Evolutionary conservation across 257 asterid genomes (phyloP), one percentile per base, ranked within the genome.

Genomic region (Petunia axillaris): DNA sequence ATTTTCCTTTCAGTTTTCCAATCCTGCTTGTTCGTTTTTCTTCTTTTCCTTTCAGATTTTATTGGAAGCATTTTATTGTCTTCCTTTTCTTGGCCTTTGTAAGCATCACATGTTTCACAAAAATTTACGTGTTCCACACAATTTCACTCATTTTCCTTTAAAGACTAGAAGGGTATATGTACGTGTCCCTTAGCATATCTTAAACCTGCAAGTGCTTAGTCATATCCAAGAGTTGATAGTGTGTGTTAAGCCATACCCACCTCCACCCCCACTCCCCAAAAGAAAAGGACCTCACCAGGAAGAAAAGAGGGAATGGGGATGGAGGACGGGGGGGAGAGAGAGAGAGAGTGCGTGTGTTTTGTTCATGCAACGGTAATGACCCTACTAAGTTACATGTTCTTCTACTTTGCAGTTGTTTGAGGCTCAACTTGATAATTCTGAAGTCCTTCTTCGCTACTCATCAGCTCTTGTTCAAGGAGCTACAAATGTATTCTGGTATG

Each of bases 401-500:
- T 85, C 68, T 84, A 73, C 81, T 59, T 79, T 89, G 86, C 90
- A 94, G 99, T 85, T 94, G 76, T 96, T 96, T 79, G 97, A 94
- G 89, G 90, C 88, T 84, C 89, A 92, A 75, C 92, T 92, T 74
- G 98, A 92, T 81, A 89, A 85, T 83, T 90, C 92, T 35, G 98
- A 91, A 83, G 91, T 86, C 81, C 93, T 92, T 64, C 93, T 91
- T 46, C 98, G 99, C 13, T 94, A 87, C 83, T 94, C 97, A 15
- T 90, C 93, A 73, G 99, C 99, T 85, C 98, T 96, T 78, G 92
- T 94, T 76, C 96, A 94, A 88, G 99, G 98, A 84, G 96, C 98
- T 85, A 89, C 91, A 84, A 92, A 87, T 89, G 97, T 96, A 79
- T 96, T 96, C 90, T 96, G 99, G 99, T 96, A 92, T 84, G 94